A percentile compares a stretch with the other conserved stretches of the same genome.
phyloP scores from a whole-genome alignment of 2,329 filamentous ascomycete species.

The Claviceps sp. region DNA sequence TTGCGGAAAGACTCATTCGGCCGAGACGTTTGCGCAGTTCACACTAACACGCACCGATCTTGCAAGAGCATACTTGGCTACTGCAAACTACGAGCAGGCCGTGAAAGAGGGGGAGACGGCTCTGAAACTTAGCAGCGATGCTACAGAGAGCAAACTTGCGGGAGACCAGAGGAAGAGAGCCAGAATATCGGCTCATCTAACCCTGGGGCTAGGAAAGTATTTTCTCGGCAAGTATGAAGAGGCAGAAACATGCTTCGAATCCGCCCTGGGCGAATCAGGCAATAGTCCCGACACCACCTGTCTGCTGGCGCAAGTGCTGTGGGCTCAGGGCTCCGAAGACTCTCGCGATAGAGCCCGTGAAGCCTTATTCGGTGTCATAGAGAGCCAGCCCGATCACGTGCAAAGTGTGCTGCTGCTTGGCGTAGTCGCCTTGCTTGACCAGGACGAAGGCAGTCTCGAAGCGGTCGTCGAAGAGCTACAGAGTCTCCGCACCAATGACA shows the following conservation, averaged over 20 bases:
- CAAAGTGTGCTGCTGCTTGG: slow-evolving; percentile 71
- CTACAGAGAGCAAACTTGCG: slow-evolving; percentile 51
- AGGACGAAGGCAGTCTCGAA: slow-evolving; percentile 64
- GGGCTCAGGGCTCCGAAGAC: slow-evolving; percentile 69
- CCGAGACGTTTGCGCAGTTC: slow-evolving; percentile 58
- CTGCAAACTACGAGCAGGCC: slow-evolving; percentile 50
- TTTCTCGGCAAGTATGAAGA: slow-evolving; percentile 51
- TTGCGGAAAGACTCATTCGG: slow-evolving; percentile 73
- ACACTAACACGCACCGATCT: slow-evolving; percentile 78
- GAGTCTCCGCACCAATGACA: slow-evolving; percentile 52
- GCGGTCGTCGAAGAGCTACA: slow-evolving; percentile 71
- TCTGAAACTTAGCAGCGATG: slow-evolving; percentile 63
- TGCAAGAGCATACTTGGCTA: slow-evolving; percentile 67
- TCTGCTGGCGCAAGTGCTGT: slow-evolving; percentile 78
- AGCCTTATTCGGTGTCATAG: slow-evolving; percentile 68
- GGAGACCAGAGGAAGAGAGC: slow-evolving; percentile 53
- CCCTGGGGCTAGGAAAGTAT: slow-evolving; percentile 71
- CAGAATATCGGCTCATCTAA: slow-evolving; percentile 73
- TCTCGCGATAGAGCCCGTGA: slow-evolving; percentile 66
- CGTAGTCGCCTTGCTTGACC: slow-evolving; percentile 68
- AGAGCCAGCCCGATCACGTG: slow-evolving; percentile 60
- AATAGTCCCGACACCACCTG: slow-evolving; percentile 74
- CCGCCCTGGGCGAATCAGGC: slow-evolving; percentile 63
- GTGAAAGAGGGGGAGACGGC: slow-evolving; percentile 71
- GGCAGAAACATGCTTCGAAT: slow-evolving; percentile 67